Evolutionary conservation across 768 basidiomycete genomes (phyloP), one percentile per base, ranked within the genome.

Genomic region (Podaxis mareebaensis): DNA sequence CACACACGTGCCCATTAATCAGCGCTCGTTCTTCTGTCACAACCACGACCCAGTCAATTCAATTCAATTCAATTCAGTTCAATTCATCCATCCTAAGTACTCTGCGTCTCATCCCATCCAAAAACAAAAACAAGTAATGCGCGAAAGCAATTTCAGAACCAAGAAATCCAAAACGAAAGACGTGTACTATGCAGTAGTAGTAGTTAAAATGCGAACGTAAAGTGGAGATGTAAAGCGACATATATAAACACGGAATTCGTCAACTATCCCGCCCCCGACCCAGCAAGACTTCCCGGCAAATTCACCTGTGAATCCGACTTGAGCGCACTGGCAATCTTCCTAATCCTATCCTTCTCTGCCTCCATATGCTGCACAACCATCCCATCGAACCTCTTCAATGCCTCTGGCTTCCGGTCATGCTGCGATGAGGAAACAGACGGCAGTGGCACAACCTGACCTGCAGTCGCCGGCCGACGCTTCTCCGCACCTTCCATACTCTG

Each of bases 301-400:
- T 62, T 62, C 53, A 62, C 44, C 30, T 68, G 64, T 46, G 68
- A 63, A 51, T 66, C 67, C 58, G 73, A 74, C 63, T 75, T 74
- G 39, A 76, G 61, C 10, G 75, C 79, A 28, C 79, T 78, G 22
- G 93, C 88, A 71, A 95, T 93, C 75, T 86, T 81, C 77, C 84
- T 89, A 68, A 95, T 81, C 38, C 85, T 87, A 70, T 92, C 89
- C 77, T 86, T 87, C 76, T 95, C 93, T 58, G 87, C 82, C 75
- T 91, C 90, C 79, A 94, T 90, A 72, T 95, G 93, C 72, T 89
- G 87, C 59, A 87, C 76, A 58, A 95, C 76, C 85, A 95, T 83
- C 65, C 91, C 92, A 71, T 94, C 91, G 66, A 94, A 76, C 74
- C 81, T 84, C 75, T 76, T 80, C 64, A 88, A 72, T 30, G 86